A percentile compares a stretch with the other conserved stretches of the same genome.
Conservation (phyloP, 495 filamentous ascomycete species). For the Polyplosphaeria fusca region DNA sequence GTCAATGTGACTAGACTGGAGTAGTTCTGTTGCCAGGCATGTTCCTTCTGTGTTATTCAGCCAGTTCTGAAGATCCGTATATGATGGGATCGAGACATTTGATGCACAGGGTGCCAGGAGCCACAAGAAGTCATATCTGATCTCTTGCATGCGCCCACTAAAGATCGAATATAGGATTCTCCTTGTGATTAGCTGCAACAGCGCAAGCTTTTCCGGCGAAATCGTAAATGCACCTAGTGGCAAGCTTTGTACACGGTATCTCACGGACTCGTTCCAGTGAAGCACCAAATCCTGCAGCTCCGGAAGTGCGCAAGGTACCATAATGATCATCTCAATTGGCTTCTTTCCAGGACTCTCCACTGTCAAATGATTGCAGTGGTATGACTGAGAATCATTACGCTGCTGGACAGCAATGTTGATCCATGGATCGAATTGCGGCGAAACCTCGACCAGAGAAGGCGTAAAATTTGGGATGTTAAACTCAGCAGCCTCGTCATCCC, state of each 20-base stretch:
- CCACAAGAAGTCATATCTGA: constrained; percentile 39
- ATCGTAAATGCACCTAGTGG: not conserved
- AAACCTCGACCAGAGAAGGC: constrained; percentile 50
- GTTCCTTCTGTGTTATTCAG: not conserved
- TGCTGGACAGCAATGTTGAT: constrained; percentile 56
- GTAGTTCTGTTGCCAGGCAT: constrained; percentile 3
- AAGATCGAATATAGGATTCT: constrained; percentile 42
- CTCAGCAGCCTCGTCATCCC: constrained; percentile 38
- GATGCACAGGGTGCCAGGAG: constrained; percentile 34
- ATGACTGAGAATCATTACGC: constrained; percentile 40
- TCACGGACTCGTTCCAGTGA: constrained; percentile 46
- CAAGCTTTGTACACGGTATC: constrained; percentile 18
- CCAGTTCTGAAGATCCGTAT: constrained; percentile 5
- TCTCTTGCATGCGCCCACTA: constrained; percentile 30
- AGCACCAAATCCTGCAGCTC: constrained; percentile 39
- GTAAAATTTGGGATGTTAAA: constrained; percentile 17
- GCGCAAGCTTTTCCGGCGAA: constrained; percentile 4
- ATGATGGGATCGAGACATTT: not conserved
- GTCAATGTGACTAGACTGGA: not conserved
- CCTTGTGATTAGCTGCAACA: constrained; percentile 32
- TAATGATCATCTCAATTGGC: constrained; percentile 36
- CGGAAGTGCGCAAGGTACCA: constrained; percentile 42
- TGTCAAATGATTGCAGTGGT: constrained; percentile 41
- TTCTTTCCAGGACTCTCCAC: constrained; percentile 32
- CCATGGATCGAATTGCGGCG: constrained; percentile 65